Evolutionary conservation across 2,329 filamentous ascomycete genomes (phyloP), one percentile per base, ranked within the genome.

Genomic region (Penicillium expansum): DNA sequence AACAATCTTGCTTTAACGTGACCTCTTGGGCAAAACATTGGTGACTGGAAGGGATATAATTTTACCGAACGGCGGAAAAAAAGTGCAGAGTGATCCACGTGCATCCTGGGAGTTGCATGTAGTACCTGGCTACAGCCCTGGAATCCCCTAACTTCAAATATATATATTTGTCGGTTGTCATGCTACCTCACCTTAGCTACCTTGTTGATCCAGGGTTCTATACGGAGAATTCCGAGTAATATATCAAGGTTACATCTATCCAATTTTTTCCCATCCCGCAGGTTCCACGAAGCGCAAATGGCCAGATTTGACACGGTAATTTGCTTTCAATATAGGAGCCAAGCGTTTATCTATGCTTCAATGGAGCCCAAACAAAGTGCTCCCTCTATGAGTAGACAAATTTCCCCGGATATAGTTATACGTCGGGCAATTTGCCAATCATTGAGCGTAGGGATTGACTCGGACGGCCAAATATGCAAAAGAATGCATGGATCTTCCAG

Each of bases 221-320:
- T 29, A 3, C 16, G 38, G 16, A 5, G 20, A 35, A 27, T 27
- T 35, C 8, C 7, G 13, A 42, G 6, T 8, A n/a, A 38, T 39
- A 22, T 13, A 18, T 16, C 14, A 24, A 29, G 33, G 35, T 49
- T 49, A 55, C 37, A 50, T 49, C 35, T 48, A 13, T 6, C 2
- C 11, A 30, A 18, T 4, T 22, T 20, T 24, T 3, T 32, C 13
- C 14, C 29, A 11, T n/a, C 3, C n/a, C 27, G 37, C 27, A n/a
- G 5, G 33, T 29, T 18, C 43, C 37, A 47, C 11, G 27, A 39
- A 42, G n/a, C 4, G 16, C 20, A 13, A 4, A 6, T 55, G 11
- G 20, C 52, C 44, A 33, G 27, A 50, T 55, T 24, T 29, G 52
- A n/a, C 52, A 42, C 37, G 44, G 52, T 41, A 41, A 24, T 27